A percentile compares a stretch with the other conserved stretches of the same genome.
Evolutionary conservation across 768 basidiomycete species (phyloP).

Genomic region (Rhizopogon salebrosus): DNA sequence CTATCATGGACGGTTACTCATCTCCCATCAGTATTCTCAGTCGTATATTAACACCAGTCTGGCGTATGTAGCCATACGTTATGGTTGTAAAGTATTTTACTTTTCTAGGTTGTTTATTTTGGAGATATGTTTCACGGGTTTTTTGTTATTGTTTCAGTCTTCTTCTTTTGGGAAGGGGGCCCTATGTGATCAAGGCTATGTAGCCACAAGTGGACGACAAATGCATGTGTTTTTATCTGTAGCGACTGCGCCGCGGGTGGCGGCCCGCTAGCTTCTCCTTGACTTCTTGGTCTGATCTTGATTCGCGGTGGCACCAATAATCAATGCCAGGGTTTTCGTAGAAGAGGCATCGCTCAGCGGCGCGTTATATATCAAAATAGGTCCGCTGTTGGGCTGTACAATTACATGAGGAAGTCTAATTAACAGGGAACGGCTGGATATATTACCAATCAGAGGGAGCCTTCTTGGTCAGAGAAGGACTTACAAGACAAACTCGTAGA

Average conservation of each 20-base stretch:
- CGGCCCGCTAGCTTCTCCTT: background rate
- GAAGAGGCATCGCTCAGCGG: background rate
- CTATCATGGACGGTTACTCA: slow-evolving; percentile 9
- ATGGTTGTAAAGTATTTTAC: slow-evolving; percentile 30
- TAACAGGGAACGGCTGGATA: slow-evolving; percentile 17
- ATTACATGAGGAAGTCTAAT: slow-evolving; percentile 12
- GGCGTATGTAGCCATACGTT: slow-evolving; percentile 31
- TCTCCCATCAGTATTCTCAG: background rate
- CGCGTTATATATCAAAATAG: background rate
- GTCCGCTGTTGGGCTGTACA: slow-evolving; percentile 6
- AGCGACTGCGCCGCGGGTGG: background rate
- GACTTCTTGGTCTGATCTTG: background rate
- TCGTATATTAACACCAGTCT: slow-evolving; percentile 16
- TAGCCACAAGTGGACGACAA: slow-evolving; percentile 3
- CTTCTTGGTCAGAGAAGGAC: slow-evolving; percentile 16
- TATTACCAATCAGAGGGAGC: slow-evolving; percentile 5
- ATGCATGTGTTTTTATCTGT: slow-evolving; percentile 1
- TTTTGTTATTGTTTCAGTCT: slow-evolving; percentile 1
- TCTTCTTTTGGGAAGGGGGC: background rate
- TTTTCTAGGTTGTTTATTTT: slow-evolving; percentile 12
- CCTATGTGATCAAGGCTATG: slow-evolving; percentile 2
- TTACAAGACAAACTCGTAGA: slow-evolving; percentile 10
- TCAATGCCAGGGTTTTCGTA: background rate
- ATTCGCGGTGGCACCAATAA: background rate
- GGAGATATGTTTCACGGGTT: slow-evolving; percentile 3